Conservation (phyloP, 225 moss, liverwort and hornwort genomes). For the Anthoceros angustus region DNA sequence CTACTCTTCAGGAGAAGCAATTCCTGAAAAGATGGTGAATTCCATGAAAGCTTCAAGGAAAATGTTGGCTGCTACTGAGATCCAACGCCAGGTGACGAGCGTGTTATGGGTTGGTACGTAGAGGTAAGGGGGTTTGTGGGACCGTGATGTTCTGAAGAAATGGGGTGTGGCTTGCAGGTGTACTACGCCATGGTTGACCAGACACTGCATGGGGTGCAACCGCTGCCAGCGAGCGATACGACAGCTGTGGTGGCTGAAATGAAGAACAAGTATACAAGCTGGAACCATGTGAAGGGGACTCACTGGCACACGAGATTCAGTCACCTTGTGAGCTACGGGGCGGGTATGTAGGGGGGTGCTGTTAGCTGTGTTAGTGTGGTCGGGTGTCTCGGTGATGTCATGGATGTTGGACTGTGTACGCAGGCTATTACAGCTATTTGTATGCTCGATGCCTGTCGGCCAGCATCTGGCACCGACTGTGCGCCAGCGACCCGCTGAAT, state of each 20-base stretch:
- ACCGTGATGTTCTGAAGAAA: background rate
- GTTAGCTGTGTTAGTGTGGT: background rate
- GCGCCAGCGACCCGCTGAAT: conserved; percentile 54
- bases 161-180: conserved; percentile 28
- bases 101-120: background rate
- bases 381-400: background rate
- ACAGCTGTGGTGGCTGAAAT: conserved; percentile 74
- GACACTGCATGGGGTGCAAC: conserved; percentile 83
- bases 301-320: conserved; percentile 98
- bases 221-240: conserved; percentile 73
- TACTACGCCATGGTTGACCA: conserved; percentile 89
- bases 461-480: conserved; percentile 87
- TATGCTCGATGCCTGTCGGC: conserved; percentile 93
- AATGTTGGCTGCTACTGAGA: conserved; percentile 75
- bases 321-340: conserved; percentile 87
- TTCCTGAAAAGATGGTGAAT: conserved; percentile 94
- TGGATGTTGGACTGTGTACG: conserved; percentile 6
- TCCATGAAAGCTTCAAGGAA: conserved; percentile 80
- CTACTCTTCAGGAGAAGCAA: conserved; percentile 75
- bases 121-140: background rate
- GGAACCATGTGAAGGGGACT: conserved; percentile 92
- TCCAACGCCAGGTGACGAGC: conserved; percentile 74
- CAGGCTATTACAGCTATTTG: conserved; percentile 99
- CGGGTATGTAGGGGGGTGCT: conserved; percentile 31
- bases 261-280: conserved; percentile 65